Conservation (phyloP, 306 rosid species). For the Acmispon strigosus region DNA sequence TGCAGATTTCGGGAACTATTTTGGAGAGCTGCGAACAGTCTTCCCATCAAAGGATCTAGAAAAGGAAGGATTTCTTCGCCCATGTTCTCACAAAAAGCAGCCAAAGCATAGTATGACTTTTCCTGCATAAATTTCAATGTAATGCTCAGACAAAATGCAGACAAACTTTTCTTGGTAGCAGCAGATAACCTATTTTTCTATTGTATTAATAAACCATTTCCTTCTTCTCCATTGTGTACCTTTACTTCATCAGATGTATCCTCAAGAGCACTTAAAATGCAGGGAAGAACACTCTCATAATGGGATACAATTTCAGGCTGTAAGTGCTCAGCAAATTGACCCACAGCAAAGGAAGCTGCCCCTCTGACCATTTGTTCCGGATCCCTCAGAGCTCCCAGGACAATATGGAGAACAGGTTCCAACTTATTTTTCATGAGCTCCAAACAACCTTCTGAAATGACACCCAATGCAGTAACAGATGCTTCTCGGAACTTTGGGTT, state of each 20-base stretch:
- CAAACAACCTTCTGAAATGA: conserved; percentile 96
- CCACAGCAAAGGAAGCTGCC: conserved; percentile 96
- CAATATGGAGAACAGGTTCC: conserved; percentile 88
- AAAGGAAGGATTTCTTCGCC: conserved; percentile 95
- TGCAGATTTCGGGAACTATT: conserved; percentile 75
- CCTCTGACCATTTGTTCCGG: conserved; percentile 98
- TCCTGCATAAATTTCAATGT: conserved; percentile 49
- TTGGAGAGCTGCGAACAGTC: conserved; percentile 78
- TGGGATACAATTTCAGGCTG: conserved; percentile 95
- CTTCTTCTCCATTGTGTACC: conserved; percentile 44
- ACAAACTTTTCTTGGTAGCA: neutral
- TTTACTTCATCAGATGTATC: conserved; percentile 93
- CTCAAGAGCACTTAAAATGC: conserved; percentile 90
- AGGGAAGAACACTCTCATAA: conserved; percentile 94
- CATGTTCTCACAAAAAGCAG: conserved; percentile 98
- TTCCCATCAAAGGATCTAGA: conserved; percentile 91
- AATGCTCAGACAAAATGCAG: conserved; percentile 19
- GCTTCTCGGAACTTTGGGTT: conserved; percentile 97
- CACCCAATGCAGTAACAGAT: conserved; percentile 87
- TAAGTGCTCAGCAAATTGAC: conserved; percentile 95
- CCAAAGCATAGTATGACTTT: conserved; percentile 96
- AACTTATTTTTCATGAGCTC: conserved; percentile 76
- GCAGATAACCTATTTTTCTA: conserved; percentile 7
- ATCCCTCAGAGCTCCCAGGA: conserved; percentile 87
- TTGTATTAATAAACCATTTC: conserved; percentile 7